These are phyloP conservation scores for Nemania sp. DNA, from an alignment of 2,329 filamentous ascomycete species.

Conservation along the genomic window DNA sequence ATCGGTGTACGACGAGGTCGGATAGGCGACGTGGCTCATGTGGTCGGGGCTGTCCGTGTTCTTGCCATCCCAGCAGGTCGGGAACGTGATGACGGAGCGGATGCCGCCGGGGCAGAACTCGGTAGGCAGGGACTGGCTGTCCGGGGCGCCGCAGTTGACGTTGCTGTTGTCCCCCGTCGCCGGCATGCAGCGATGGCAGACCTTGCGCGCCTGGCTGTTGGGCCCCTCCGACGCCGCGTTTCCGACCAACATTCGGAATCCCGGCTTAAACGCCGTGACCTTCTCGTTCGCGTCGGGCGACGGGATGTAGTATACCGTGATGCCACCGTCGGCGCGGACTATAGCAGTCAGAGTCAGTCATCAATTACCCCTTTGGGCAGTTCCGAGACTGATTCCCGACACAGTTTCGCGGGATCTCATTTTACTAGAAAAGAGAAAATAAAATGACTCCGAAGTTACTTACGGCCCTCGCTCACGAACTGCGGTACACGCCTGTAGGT, in stretches of 20 bases:
- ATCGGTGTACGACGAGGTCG: conserved; percentile 37
- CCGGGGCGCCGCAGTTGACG: conserved; percentile 44
- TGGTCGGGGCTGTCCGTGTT: conserved; percentile 54
- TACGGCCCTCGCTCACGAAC: conserved; percentile 35
- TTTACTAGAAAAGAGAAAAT: no score
- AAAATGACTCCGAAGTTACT: no score
- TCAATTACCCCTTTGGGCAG: no score
- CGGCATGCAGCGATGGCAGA: conserved; percentile 46
- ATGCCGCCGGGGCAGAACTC: conserved; percentile 54
- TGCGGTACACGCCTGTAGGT: conserved; percentile 40
- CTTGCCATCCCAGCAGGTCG: conserved; percentile 59
- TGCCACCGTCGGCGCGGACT: conserved; percentile 37
- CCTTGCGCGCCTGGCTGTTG: conserved; percentile 34
- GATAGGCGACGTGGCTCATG: conserved; percentile 57
- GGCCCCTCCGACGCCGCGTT: conserved; percentile 39
- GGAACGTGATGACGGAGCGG: conserved; percentile 58
- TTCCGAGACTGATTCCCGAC: no score
- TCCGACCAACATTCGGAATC: conserved; percentile 54
- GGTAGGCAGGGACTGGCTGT: conserved; percentile 55
- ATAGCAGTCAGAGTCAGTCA: no score
- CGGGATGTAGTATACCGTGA: conserved; percentile 41
- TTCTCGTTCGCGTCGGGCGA: conserved; percentile 38
- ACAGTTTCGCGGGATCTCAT: no score
- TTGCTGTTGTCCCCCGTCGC: conserved; percentile 33
- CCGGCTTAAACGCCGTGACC: conserved; percentile 49